Base-by-base conservation (phyloP, 2,329 filamentous ascomycete species). In the Diaporthe ampelina region DNA sequence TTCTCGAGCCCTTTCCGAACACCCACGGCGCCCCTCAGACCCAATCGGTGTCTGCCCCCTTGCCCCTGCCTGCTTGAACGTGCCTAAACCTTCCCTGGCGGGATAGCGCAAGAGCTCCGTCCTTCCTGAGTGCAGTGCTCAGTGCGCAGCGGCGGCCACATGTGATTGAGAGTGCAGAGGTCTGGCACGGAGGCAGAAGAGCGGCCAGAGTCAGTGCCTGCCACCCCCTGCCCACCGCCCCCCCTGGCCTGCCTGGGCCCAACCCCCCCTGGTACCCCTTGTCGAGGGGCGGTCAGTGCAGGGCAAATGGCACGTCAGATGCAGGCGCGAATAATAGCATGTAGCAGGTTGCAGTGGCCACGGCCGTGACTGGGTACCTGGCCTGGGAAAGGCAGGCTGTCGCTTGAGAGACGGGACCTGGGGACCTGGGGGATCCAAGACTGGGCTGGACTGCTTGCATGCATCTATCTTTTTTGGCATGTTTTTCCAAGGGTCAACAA, bases 221-320 rank as follows among this genome's bases (percentile, higher is more conserved):
- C 11, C 26, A 40, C 35, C 57, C 57, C 57, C 56, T 10, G n/a
- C 4, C 40, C 43, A 26, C 26, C 50, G 43, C 61, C 63, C 63
- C 15, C 48, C 59, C 29, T 5, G 29, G 11, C 6, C 35, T 15
- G n/a, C 40, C 43, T 45, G 43, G 43, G 11, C 35, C 35, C 10
- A 10, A 19, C 56, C 56, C 11, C 61, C 61, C 43, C 63, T 24
- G 35, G 63, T 52, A 52, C 26, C 63, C 63, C 63, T 52, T 68
- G 63, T 19, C 32, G 26, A 7, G 63, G 63, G 63, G 63, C 63
- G 63, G 63, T 68, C 63, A 68, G 63, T 68, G 63, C 63, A 68
- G 63, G 48, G 48, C 45, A 52, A 67, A 67, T 67, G 45, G 61
- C 61, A 67, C 45, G 61, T 67, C 61, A 67, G 61, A 67, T 21